These are phyloP conservation scores for Cladosporium sp. DNA, from an alignment of 2,329 filamentous ascomycete genomes.

Conservation along the genomic window DNA sequence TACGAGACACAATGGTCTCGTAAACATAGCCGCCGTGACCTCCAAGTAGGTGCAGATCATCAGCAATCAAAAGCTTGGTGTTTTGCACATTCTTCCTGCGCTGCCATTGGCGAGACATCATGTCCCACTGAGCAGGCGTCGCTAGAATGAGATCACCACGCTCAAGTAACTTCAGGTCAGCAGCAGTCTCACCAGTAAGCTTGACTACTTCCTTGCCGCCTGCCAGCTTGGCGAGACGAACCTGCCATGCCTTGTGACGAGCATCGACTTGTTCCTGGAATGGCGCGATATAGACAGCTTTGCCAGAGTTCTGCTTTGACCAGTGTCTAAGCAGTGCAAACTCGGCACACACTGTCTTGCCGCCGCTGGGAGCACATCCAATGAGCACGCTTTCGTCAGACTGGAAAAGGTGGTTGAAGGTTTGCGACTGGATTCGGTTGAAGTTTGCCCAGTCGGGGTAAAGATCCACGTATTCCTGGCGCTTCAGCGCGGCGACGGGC, in stretches of 20 bases:
- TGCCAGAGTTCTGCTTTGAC: conserved; percentile 65
- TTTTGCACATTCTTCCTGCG: conserved; percentile 91
- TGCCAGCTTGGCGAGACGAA: conserved; percentile 64
- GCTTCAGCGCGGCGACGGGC: conserved; percentile 83
- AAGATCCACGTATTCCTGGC: conserved; percentile 72
- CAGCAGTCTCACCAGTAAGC: conserved; percentile 85
- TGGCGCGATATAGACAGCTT: conserved; percentile 89
- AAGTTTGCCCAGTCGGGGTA: conserved; percentile 85
- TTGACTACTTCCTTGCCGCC: conserved; percentile 90
- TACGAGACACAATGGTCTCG: conserved; percentile 93
- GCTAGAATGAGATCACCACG: conserved; percentile 85
- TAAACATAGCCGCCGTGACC: conserved; percentile 84
- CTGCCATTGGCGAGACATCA: conserved; percentile 93
- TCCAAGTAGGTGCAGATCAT: conserved; percentile 90
- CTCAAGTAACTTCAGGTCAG: conserved; percentile 84
- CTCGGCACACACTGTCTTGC: conserved; percentile 95
- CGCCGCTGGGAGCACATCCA: conserved; percentile 87
- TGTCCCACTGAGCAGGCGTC: conserved; percentile 93
- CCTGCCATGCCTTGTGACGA: conserved; percentile 78
- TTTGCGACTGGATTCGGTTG: conserved; percentile 96
- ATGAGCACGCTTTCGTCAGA: conserved; percentile 92
- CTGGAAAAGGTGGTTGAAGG: conserved; percentile 88
- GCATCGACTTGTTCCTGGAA: conserved; percentile 90
- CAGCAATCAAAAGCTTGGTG: conserved; percentile 86
- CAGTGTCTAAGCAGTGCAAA: conserved; percentile 89